Conservation (phyloP, 192 early-diverging fungal genomes). For the Lobosporangium transversale region DNA sequence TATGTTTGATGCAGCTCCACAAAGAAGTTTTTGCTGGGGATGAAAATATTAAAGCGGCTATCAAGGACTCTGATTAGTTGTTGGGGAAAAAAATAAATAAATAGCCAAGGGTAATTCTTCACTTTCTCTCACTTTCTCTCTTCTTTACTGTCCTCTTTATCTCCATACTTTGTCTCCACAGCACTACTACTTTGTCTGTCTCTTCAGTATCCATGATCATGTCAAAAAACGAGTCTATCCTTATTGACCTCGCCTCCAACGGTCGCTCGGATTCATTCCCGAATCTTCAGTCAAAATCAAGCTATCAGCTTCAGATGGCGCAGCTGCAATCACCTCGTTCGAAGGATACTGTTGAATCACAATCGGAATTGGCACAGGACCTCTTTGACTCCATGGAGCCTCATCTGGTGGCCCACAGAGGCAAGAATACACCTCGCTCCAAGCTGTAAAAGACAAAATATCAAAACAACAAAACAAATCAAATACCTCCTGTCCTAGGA, state of each 20-base stretch:
- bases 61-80: no score
- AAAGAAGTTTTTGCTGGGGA: no score
- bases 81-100: no score
- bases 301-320: conserved; percentile 4
- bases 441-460: conserved; percentile 9
- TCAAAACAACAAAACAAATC: not conserved
- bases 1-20: no score
- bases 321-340: conserved; percentile 8
- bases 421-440: conserved; percentile 1
- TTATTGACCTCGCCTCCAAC: conserved; percentile 23
- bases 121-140: not conserved
- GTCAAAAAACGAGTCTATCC: conserved; percentile 10
- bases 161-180: not conserved
- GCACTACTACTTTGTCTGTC: not conserved
- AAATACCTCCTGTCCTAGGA: not conserved
- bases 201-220: not conserved
- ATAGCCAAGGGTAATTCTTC: no score
- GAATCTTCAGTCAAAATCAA: no score
- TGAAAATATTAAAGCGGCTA: no score
- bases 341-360: not conserved
- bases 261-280: not conserved
- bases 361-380: not conserved
- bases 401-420: not conserved
- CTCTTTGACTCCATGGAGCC: conserved; percentile 12
- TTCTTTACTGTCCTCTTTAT: not conserved